A percentile compares a stretch with the other conserved stretches of the same genome.
Conservation (phyloP, 2,329 filamentous ascomycete species). For the Rosellinia necatrix region DNA sequence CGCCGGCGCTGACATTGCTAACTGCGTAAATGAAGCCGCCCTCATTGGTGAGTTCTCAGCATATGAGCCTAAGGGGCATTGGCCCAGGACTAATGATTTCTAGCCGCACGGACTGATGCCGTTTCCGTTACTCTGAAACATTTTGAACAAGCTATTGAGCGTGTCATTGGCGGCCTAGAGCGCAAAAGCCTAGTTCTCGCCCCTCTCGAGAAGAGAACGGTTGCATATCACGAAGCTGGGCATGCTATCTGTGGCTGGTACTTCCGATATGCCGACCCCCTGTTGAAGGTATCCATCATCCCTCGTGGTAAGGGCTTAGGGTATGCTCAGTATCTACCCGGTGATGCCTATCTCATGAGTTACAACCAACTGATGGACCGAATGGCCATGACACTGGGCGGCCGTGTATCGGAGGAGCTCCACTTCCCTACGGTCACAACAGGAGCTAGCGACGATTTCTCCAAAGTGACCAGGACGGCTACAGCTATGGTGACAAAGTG, state of each 20-base stretch:
- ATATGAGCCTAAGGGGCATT: neutral
- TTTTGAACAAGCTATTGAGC: slow-evolving; percentile 97
- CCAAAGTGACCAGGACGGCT: slow-evolving; percentile 95
- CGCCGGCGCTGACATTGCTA: slow-evolving; percentile 96
- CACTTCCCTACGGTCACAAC: slow-evolving; percentile 97
- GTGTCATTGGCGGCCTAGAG: slow-evolving; percentile 93
- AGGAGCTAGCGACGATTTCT: slow-evolving; percentile 95
- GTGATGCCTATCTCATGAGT: slow-evolving; percentile 94
- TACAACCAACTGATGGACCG: slow-evolving; percentile 96
- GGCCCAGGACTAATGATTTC: slow-evolving; percentile 46
- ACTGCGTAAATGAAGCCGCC: slow-evolving; percentile 97
- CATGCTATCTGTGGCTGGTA: slow-evolving; percentile 99
- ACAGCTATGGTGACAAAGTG: slow-evolving; percentile 99
- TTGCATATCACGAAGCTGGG: slow-evolving; percentile 97
- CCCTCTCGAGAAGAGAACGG: slow-evolving; percentile 91
- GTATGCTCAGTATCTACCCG: slow-evolving; percentile 96
- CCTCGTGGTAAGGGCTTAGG: slow-evolving; percentile 92
- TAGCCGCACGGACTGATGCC: slow-evolving; percentile 83
- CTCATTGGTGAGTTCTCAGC: slow-evolving; percentile 74
- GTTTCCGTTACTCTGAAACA: slow-evolving; percentile 83
- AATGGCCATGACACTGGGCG: slow-evolving; percentile 99
- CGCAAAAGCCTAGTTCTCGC: slow-evolving; percentile 95
- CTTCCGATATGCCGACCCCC: slow-evolving; percentile 92
- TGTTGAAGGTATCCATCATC: slow-evolving; percentile 98
- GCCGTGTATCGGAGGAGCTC: slow-evolving; percentile 91